These are phyloP conservation scores for Cairneyella variabilis DNA, from an alignment of 495 filamentous ascomycete genomes.

Conservation along the genomic window DNA sequence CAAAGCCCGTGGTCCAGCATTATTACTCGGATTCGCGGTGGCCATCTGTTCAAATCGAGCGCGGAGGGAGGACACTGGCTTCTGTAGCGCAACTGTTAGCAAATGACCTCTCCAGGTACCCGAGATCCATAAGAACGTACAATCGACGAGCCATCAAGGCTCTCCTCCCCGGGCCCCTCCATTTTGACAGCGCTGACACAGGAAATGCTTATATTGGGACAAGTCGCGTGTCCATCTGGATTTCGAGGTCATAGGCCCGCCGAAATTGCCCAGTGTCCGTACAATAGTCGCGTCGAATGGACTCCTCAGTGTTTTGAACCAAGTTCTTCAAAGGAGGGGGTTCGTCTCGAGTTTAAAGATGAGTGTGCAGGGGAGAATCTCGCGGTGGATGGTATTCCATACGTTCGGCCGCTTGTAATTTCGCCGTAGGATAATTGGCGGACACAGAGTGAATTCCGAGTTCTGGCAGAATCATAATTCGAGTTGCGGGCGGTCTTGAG, in stretches of 20 bases:
- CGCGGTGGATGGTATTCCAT: not conserved
- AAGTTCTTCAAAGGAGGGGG: slow-evolving; percentile 1
- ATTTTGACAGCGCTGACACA: slow-evolving; percentile 14
- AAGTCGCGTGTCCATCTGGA: slow-evolving; percentile 15
- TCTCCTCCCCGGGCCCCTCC: slow-evolving; percentile 28
- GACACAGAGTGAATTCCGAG: too few relatives aligned
- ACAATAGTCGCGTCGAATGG: too few relatives aligned
- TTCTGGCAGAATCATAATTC: too few relatives aligned
- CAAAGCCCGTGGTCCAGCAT: slow-evolving; percentile 30
- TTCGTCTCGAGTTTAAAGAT: slow-evolving; percentile 2
- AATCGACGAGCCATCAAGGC: slow-evolving; percentile 56
- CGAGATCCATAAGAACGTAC: slow-evolving; percentile 34
- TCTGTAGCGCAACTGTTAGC: slow-evolving; percentile 36
- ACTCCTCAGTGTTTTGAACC: too few relatives aligned
- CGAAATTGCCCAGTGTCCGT: not conserved
- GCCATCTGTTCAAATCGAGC: slow-evolving; percentile 91
- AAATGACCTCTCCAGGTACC: not conserved
- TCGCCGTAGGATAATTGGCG: not conserved
- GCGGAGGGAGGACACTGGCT: slow-evolving; percentile 86
- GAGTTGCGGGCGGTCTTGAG: too few relatives aligned
- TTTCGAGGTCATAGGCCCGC: slow-evolving; percentile 14
- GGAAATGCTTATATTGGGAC: slow-evolving; percentile 1
- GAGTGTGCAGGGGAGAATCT: not conserved
- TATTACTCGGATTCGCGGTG: slow-evolving; percentile 37
- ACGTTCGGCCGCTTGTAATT: not conserved